Conservation (phyloP, 495 filamentous ascomycete species). For the Xylaria scruposa region DNA sequence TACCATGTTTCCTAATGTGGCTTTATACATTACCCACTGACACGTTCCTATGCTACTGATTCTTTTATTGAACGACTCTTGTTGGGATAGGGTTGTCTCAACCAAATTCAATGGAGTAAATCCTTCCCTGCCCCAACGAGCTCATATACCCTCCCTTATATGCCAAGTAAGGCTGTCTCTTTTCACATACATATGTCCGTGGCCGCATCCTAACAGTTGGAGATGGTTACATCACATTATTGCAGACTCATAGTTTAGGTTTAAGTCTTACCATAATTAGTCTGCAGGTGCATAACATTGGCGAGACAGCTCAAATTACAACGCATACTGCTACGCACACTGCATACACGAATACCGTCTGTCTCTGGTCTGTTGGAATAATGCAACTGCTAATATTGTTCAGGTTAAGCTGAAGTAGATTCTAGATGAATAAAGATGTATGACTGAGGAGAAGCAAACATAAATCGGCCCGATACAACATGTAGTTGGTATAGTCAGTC, state of each 20-base stretch:
- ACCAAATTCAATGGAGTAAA: neutral
- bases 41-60: neutral
- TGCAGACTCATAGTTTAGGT: slow-evolving; percentile 2
- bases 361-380: neutral
- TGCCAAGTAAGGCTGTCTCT: neutral
- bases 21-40: neutral
- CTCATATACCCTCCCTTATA: neutral
- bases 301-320: neutral
- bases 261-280: neutral
- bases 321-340: neutral
- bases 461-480: slow-evolving; percentile 5
- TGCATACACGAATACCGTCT: slow-evolving; percentile 6
- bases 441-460: slow-evolving; percentile 10
- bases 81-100: neutral
- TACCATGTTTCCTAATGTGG: neutral
- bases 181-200: neutral
- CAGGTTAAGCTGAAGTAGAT: neutral
- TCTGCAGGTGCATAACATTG: slow-evolving; percentile 1
- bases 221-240: slow-evolving; percentile 12
- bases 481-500: neutral
- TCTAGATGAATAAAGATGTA: neutral
- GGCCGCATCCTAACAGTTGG: slow-evolving; percentile 19
- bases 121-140: neutral
- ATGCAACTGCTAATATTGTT: neutral
- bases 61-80: neutral